Evolutionary conservation across 2,329 filamentous ascomycete genomes (phyloP), one percentile per base, ranked within the genome.

Genomic region (Pyricularia sp.): DNA sequence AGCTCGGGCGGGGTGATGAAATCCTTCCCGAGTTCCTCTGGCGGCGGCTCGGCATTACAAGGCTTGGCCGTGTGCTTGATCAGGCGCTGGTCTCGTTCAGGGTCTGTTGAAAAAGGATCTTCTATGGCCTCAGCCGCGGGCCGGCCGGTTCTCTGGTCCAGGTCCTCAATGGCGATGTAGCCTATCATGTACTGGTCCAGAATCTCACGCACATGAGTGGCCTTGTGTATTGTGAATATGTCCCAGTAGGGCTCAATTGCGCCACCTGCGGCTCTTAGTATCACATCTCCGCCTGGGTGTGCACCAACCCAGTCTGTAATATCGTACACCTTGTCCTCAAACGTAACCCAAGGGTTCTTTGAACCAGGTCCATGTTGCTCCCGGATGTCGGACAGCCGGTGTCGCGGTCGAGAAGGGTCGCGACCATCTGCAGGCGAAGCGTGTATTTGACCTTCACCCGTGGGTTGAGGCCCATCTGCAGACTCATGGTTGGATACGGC

Each of bases 241-340:
- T 88, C 78, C 87, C 87, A 89, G 74, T 88, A 89, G 0, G 83
- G 81, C 63, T 89, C 86, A 62, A 89, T 82, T 65, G 81, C 82
- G 49, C 83, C 82, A 3, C 87, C 87, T 1, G 84, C 85, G 1
- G 87, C 87, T 33, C 83, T 81, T 9, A 89, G 76, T 66, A 89
- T 89, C 16, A 89, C 84, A 64, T 88, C 83, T 57, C 87, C 87
- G 3, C 87, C 87, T 0, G 87, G 87, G 70, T 89, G 87, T 0
- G 81, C 84, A 1, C 78, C 76, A 26, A 89, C 75, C 84, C 86
- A 89, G 63, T 88, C 84, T 0, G 86, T 89, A 64, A 89, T 89
- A 70, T 89, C 83, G 77, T 89, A 89, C 24, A 89, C 85, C 65
- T 84, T 83, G 71, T 84, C 83, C 28, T 79, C 83, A 64, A 80